These are phyloP conservation scores for Coffea canephora DNA, from an alignment of 257 asterid species.

Conservation along the genomic window DNA sequence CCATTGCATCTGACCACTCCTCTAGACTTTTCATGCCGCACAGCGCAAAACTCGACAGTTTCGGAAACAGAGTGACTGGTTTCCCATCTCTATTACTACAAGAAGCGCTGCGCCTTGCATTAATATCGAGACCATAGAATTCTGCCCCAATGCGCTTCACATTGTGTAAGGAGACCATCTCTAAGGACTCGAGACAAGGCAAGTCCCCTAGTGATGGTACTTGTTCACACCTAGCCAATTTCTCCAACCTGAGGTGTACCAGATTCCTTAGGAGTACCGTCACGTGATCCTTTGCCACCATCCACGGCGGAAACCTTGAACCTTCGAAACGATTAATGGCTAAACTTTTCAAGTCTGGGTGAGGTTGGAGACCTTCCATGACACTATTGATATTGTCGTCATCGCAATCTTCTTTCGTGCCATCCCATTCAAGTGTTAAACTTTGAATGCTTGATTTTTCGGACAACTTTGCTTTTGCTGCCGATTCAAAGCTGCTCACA, in stretches of 20 bases:
- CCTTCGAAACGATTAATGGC: not conserved
- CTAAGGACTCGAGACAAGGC: slow-evolving; percentile 1
- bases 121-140: not conserved
- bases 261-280: not conserved
- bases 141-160: not conserved
- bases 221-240: not conserved
- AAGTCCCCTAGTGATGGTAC: slow-evolving; percentile 7
- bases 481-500: slow-evolving; percentile 6
- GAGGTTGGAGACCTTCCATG: slow-evolving; percentile 4
- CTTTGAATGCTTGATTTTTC: slow-evolving; percentile 9
- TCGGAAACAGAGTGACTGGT: not conserved
- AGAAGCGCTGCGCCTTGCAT: not conserved
- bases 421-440: slow-evolving; percentile 7
- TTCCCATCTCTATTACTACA: too few species aligned
- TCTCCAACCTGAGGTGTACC: not conserved
- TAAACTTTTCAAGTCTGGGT: not conserved
- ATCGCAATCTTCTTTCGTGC: not conserved
- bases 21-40: not conserved
- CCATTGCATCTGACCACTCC: not conserved
- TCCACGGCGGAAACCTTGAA: slow-evolving; percentile 1
- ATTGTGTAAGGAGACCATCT: not conserved
- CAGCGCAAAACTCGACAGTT: not conserved
- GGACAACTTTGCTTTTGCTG: slow-evolving; percentile 16
- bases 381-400: not conserved
- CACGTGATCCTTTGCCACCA: not conserved